These are phyloP conservation scores for Globisporangium alternatum DNA, from an alignment of 352 stramenopile species.

Conservation along the genomic window DNA sequence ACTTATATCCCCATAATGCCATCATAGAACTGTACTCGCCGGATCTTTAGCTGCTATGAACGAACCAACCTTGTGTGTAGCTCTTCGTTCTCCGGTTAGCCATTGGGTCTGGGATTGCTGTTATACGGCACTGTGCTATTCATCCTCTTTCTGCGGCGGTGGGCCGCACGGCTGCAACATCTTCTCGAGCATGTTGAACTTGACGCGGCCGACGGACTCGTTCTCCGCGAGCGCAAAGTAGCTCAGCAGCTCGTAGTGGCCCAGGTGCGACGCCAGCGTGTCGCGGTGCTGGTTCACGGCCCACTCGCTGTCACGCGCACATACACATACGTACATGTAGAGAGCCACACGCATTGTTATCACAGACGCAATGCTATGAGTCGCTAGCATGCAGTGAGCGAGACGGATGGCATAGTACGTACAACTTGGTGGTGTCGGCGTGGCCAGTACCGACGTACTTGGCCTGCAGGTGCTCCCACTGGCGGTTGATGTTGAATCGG, in stretches of 20 bases:
- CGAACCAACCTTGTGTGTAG: background rate
- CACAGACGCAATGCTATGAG: background rate
- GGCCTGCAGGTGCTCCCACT: conserved; percentile 93
- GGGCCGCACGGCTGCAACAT: conserved; percentile 81
- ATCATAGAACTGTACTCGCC: background rate
- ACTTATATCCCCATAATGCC: background rate
- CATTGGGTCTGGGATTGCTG: background rate
- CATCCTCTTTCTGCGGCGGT: conserved; percentile 71
- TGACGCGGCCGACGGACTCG: conserved; percentile 92
- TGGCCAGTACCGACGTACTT: conserved; percentile 96
- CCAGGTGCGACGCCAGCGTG: conserved; percentile 95
- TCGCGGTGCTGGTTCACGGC: conserved; percentile 98
- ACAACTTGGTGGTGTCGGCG: conserved; percentile 97
- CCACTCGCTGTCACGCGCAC: conserved; percentile 86
- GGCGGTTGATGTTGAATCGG: conserved; percentile 90
- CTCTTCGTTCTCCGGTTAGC: background rate
- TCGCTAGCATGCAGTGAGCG: background rate
- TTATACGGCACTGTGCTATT: conserved; percentile 28
- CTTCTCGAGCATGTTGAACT: conserved; percentile 68
- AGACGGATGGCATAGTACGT: conserved; percentile 24
- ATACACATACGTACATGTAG: background rate
- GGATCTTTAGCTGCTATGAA: background rate
- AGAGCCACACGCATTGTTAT: background rate
- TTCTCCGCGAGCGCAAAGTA: conserved; percentile 99
- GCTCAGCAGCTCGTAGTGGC: conserved; percentile 96